Evolutionary conservation across 2,329 filamentous ascomycete species (phyloP), one percentile per base, ranked within the genome.

Genomic region (Ascochyta clinopodiicola): DNA sequence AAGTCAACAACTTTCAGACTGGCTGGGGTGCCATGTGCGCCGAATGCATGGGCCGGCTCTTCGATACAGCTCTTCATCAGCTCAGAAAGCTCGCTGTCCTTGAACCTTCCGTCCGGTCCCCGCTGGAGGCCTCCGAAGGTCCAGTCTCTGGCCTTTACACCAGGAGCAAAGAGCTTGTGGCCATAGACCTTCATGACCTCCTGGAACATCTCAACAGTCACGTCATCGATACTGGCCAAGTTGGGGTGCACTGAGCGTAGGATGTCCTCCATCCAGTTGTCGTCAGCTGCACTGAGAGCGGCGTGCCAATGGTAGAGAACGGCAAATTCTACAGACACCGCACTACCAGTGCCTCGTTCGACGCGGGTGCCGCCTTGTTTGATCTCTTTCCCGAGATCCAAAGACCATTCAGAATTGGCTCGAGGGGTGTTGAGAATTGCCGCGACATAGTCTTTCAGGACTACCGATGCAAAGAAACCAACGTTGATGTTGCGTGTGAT

Each of bases 301-400:
- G 90, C 91, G 78, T 95, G 91, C 90, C 91, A 95, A 61, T 91
- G 84, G 73, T 96, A 96, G 64, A 89, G 87, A 9, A 96, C 81
- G 69, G 94, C 95, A 80, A 96, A 96, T 76, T 96, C 91, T 4
- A 89, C 90, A 0, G 90, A 93, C 9, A 93, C 90, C 60, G 88
- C 86, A 67, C 94, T 96, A 49, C 91, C 91, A 0, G 89, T 86
- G 46, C 90, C 91, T 15, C 86, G 61, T 44, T 67, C 66, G 15
- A 68, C 82, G 46, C 90, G 86, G 0, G 86, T 84, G 80, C 5
- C 93, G 2, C 83, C 74, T 25, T 80, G 8, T 81, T 87, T 60
- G 80, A 75, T 44, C 66, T 68, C 81, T 82, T 82, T 35, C 84
- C 86, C 77, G 85, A 91, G 90, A 68, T 94, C 90, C 27, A 96